These are phyloP conservation scores for Microdochium paspali DNA, from an alignment of 2,329 filamentous ascomycete genomes.

Conservation along the genomic window DNA sequence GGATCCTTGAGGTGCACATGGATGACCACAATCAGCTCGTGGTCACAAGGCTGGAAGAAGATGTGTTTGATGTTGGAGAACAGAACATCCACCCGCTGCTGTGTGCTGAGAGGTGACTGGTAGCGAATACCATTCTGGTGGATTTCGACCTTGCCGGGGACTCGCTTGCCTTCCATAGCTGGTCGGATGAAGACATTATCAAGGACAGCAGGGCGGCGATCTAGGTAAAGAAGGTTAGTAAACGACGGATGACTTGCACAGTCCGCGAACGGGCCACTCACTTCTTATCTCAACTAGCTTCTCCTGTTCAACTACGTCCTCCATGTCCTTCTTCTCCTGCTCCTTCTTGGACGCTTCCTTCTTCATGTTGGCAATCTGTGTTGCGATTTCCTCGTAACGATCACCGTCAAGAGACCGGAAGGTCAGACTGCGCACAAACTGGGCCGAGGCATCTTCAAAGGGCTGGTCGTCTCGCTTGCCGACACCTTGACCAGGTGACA, in stretches of 20 bases:
- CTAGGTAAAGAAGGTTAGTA: slow-evolving; percentile 40
- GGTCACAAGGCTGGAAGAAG: slow-evolving; percentile 96
- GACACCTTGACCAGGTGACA: slow-evolving; percentile 94
- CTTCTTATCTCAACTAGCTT: slow-evolving; percentile 92
- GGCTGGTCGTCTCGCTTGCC: slow-evolving; percentile 95
- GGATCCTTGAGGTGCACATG: slow-evolving; percentile 97
- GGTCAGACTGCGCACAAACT: slow-evolving; percentile 92
- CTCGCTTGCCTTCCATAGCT: slow-evolving; percentile 91
- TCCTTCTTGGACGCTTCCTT: slow-evolving; percentile 86
- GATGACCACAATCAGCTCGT: slow-evolving; percentile 95
- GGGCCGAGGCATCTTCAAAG: slow-evolving; percentile 90
- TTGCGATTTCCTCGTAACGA: slow-evolving; percentile 82
- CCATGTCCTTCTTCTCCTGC: slow-evolving; percentile 98
- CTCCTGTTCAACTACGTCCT: slow-evolving; percentile 97
- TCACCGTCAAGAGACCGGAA: slow-evolving; percentile 86
- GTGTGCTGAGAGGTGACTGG: slow-evolving; percentile 67
- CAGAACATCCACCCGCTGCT: slow-evolving; percentile 82
- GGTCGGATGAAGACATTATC: slow-evolving; percentile 95
- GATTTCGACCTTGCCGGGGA: slow-evolving; percentile 92
- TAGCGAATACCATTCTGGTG: slow-evolving; percentile 99
- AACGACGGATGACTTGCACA: background rate
- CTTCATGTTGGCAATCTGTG: slow-evolving; percentile 92
- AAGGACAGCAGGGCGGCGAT: slow-evolving; percentile 80
- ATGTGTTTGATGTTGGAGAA: slow-evolving; percentile 98
- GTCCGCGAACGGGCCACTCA: slow-evolving; percentile 31